Base-by-base conservation (phyloP, 805 yeast species). In the Saccharomycopsis sp. region DNA sequence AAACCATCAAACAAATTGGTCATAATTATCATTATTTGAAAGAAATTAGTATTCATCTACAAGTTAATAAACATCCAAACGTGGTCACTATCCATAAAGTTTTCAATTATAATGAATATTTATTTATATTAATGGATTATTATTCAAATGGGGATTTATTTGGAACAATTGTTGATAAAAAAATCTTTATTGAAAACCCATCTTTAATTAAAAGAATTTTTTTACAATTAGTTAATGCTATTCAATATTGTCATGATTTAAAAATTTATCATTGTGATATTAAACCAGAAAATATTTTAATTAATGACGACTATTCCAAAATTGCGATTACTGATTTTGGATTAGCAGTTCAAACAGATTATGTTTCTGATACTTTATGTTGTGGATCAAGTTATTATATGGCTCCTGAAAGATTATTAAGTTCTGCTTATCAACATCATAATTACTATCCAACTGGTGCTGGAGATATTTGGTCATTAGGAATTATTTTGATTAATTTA, bases 181-280 rank as follows among this genome's bases (percentile, higher is more conserved):
- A 75, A 50, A 66, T 74, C 36, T 85, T 84, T 49, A 60, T 63
- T 39, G 61, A 69, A 33, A 71, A 73, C 45, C 76, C 74, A 5
- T n/a, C 29, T 9, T 55, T 64, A 45, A 69, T 71, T 54, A 76
- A 74, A 55, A 68, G 66, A 45, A 79, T 71, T 48, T 80, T 82
- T 52, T 53, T 70, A 31, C 96, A 92, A 60, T 70, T 92, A 57
- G 66, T 89, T 32, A 83, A 87, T 47, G 95, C 88, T 2, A 70
- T 88, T 39, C 73, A 75, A 47, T 83, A 79, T 61, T 83, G 94
- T 53, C 96, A 89, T 58, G 67, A 79, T 2, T 74, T 72, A 46
- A 79, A 82, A n/a, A 75, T 89, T 28, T 89, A 78, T 57, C 97
- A 88, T 57, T 83, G 96, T 55, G 97, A 88, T 60, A 74, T 88